Conservation (phyloP, 768 basidiomycete genomes). For the Leccinum uliginosum region DNA sequence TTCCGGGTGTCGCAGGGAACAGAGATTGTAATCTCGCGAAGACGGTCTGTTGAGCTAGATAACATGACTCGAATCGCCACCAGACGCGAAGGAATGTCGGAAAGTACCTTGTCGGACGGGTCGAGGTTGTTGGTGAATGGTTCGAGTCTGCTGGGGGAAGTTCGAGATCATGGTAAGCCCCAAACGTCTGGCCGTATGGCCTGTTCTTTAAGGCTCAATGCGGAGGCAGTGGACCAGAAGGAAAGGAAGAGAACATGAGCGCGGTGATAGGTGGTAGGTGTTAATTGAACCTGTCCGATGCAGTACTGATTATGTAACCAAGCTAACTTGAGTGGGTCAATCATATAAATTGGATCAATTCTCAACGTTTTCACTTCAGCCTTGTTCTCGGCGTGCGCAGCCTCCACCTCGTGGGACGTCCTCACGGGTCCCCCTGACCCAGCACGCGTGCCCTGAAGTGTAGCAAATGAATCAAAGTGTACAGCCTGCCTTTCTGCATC, state of each 20-base stretch:
- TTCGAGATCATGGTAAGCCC: constrained; percentile 23
- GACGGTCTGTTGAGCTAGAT: constrained; percentile 37
- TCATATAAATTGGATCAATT: neutral
- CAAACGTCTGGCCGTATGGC: constrained; percentile 18
- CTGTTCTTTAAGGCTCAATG: constrained; percentile 26
- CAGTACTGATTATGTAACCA: constrained; percentile 24
- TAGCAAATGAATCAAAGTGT: neutral
- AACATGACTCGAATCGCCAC: neutral
- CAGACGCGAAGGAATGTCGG: constrained; percentile 5
- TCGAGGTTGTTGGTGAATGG: constrained; percentile 12
- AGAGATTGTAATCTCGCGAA: constrained; percentile 50
- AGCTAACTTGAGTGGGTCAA: constrained; percentile 8
- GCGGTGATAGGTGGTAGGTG: constrained; percentile 11
- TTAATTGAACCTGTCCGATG: constrained; percentile 19
- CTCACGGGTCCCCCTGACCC: constrained; percentile 21
- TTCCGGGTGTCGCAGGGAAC: constrained; percentile 38
- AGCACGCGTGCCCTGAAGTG: constrained; percentile 2
- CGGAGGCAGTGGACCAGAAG: constrained; percentile 22
- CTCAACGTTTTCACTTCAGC: neutral
- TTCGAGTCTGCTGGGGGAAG: constrained; percentile 19
- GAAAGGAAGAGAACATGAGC: constrained; percentile 21
- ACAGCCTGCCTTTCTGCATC: constrained; percentile 6
- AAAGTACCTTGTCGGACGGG: constrained; percentile 17
- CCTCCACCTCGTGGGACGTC: neutral
- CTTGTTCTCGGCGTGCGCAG: neutral